Evolutionary conservation across 2,329 filamentous ascomycete genomes (phyloP).

Genomic region (Colletotrichum sp.): DNA sequence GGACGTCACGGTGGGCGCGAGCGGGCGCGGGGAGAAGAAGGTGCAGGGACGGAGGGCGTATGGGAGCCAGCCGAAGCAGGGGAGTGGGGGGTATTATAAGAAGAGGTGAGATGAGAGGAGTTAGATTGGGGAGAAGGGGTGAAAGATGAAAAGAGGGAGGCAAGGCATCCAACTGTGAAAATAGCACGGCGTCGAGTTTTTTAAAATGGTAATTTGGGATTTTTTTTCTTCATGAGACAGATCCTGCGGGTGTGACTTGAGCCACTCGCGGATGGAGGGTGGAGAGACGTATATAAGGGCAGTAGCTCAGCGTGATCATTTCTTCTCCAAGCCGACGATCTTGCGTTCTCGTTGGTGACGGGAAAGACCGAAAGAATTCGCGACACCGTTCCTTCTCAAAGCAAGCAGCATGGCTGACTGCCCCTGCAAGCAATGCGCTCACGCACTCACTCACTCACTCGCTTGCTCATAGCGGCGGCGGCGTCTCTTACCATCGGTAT

Average conservation of each 20-base stretch:
- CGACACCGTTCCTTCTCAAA: no score
- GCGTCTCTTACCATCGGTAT: rapidly evolving
- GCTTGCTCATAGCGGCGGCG: not conserved
- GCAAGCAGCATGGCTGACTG: not conserved
- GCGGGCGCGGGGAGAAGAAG: conserved; percentile 76
- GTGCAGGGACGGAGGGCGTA: conserved; percentile 70
- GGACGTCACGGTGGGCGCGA: conserved; percentile 84
- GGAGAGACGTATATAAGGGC: no score
- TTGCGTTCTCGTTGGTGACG: no score
- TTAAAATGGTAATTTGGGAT: conserved; percentile 4
- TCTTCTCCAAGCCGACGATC: no score
- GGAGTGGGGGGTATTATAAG: conserved; percentile 33
- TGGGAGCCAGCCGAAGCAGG: conserved; percentile 72
- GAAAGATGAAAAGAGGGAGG: not conserved
- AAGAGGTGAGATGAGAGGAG: conserved; percentile 25
- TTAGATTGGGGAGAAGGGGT: no score
- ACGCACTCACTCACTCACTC: not conserved
- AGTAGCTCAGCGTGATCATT: no score
- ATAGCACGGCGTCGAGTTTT: not conserved
- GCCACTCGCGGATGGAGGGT: no score
- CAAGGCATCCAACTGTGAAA: not conserved
- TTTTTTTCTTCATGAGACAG: no score
- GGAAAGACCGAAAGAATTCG: no score
- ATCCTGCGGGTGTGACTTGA: no score
- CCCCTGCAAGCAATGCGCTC: no score